Percentiles rank a stretch among this genome's conserved stretches.
phyloP scores from a whole-genome alignment of 805 yeast genomes.

The Wickerhamiella domercqiae region DNA sequence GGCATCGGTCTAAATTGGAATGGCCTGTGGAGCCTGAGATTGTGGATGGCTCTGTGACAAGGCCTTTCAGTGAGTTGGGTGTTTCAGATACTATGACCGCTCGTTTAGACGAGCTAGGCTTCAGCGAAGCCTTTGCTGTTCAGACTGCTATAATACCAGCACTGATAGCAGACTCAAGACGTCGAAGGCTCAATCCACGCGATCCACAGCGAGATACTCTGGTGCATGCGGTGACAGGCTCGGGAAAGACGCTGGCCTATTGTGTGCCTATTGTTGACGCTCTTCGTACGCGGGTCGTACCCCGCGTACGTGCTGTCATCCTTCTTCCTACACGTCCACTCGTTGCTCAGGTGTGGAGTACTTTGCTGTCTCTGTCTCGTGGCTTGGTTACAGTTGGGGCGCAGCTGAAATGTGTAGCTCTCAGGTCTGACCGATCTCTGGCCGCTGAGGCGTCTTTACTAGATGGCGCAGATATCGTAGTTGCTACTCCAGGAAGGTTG shows the following conservation, averaged over 20 bases:
- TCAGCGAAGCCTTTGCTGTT: constrained; percentile 54
- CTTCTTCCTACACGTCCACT: constrained; percentile 85
- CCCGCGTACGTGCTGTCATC: constrained; percentile 58
- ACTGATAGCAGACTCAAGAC: constrained; percentile 29
- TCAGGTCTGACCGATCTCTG: constrained; percentile 40
- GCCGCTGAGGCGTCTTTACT: constrained; percentile 33
- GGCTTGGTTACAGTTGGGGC: too few species aligned
- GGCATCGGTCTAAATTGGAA: constrained; percentile 27
- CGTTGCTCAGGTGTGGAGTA: constrained; percentile 62
- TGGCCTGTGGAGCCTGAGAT: constrained; percentile 59
- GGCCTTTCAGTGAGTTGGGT: constrained; percentile 35
- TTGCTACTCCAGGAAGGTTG: constrained; percentile 73
- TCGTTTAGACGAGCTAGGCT: constrained; percentile 35
- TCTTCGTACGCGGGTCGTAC: constrained; percentile 45
- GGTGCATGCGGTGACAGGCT: constrained; percentile 90
- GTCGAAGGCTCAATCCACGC: constrained; percentile 19
- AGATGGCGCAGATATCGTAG: constrained; percentile 24
- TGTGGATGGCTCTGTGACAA: constrained; percentile 32
- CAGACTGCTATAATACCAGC: constrained; percentile 54
- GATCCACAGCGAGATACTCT: constrained; percentile 40
- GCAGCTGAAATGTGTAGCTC: constrained; percentile 43
- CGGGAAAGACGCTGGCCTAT: constrained; percentile 89
- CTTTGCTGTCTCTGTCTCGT: constrained; percentile 40
- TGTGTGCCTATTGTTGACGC: constrained; percentile 67
- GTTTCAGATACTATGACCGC: constrained; percentile 30